Base-by-base conservation (phyloP, 2,329 filamentous ascomycete species). In the Periconia digitata region DNA sequence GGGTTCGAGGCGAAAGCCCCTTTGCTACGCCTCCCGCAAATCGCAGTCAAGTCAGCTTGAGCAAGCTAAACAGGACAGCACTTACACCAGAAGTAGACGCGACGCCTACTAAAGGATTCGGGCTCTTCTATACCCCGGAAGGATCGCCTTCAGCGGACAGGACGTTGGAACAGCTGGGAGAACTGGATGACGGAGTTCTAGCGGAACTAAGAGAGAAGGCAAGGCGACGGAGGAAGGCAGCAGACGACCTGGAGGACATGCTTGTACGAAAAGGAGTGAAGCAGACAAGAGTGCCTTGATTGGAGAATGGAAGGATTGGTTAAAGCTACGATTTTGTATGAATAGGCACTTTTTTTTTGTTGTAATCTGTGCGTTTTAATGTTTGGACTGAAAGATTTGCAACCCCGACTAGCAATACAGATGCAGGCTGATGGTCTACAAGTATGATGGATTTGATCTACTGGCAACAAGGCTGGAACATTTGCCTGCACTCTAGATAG, bases 131-230 rank as follows among this genome's bases (percentile, higher is more conserved):
- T 56, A 64, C 68, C 44, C 55, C 68, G 15, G 59, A 65, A n/a
- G 60, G 59, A 10, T 62, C 51, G 23, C 56, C 59, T 5, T 42
- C 57, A n/a, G 29, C 56, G 1, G 68, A 63, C 8, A 56, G 50
- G 5, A 51, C 62, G 6, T 44, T 68, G 18, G 62, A 67, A 41
- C 70, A 65, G 53, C 66, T 72, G 47, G 72, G 71, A 59, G 60
- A 64, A 21, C 63, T 74, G 51, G 70, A 77, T 2, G 72, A 70
- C 21, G 62, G 67, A 32, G 71, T 72, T 38, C 63, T 78, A 5
- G 63, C 67, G 46, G 58, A 47, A n/a, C 68, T 72, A 47, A 58
- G 68, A 44, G 64, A 63, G 49, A 70, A 55, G 29, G 60, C 56
- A 40, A 60, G 55, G 50, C 63, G 67, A 56, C 64, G 75, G 59